These are phyloP conservation scores for Agapanthus africanus DNA, from an alignment of 106 monocot species.

Conservation along the genomic window DNA sequence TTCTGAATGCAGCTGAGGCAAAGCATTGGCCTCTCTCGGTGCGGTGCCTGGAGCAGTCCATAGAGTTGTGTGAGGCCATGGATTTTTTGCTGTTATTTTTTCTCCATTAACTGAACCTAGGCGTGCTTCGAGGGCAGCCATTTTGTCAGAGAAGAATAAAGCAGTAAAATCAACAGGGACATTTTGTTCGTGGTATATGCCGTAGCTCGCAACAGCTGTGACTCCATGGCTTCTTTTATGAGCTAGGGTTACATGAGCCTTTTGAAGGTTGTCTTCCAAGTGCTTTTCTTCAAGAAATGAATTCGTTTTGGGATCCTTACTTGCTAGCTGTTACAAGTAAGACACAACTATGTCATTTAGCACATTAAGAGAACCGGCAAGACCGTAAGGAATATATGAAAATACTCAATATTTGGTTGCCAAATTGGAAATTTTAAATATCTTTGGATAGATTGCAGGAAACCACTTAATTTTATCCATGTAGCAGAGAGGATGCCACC, in stretches of 20 bases:
- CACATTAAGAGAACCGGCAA: too few species aligned
- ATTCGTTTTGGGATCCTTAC: conserved; percentile 23
- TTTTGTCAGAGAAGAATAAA: conserved; percentile 69
- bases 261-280: conserved; percentile 39
- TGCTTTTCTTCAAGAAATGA: conserved; percentile 36
- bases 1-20: conserved; percentile 54
- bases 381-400: too few species aligned
- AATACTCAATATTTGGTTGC: too few species aligned
- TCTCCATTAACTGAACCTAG: conserved; percentile 68
- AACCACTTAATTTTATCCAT: too few species aligned
- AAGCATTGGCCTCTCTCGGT: conserved; percentile 64
- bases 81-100: conserved; percentile 51
- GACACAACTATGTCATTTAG: neutral
- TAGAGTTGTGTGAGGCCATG: conserved; percentile 90
- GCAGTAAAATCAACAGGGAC: conserved; percentile 73
- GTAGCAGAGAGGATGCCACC: too few species aligned
- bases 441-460: too few species aligned
- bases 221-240: conserved; percentile 95
- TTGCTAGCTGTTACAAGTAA: conserved; percentile 35
- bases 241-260: conserved; percentile 82
- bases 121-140: conserved; percentile 69
- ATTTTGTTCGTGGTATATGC: conserved; percentile 32
- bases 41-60: conserved; percentile 61
- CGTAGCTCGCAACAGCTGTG: conserved; percentile 70
- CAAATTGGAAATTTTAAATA: too few species aligned